Conservation (phyloP, 306 rosid genomes). For the Herpetospermum pedunculosum region DNA sequence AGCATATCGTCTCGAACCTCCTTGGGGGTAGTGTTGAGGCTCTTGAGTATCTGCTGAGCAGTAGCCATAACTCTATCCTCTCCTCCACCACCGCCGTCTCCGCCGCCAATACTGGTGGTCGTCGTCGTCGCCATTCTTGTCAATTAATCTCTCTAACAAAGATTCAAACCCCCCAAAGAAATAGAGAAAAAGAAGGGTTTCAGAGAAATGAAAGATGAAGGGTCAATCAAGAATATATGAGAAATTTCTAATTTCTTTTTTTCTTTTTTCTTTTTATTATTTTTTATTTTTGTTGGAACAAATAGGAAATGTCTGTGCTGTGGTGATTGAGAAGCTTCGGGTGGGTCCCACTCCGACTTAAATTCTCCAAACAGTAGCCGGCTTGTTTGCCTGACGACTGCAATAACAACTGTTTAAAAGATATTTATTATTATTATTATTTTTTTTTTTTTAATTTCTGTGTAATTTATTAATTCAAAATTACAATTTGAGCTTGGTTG, state of each 20-base stretch:
- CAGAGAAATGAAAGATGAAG: not conserved
- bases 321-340: not conserved
- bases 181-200: not conserved
- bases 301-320: slow-evolving; percentile 3
- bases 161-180: not conserved
- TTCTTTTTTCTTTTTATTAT: not conserved
- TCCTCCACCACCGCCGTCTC: slow-evolving; percentile 22
- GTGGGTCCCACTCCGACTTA: slow-evolving; percentile 7
- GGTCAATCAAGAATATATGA: not conserved
- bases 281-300: not conserved
- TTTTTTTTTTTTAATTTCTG: not conserved
- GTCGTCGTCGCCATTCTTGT: slow-evolving; percentile 48
- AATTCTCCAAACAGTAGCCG: slow-evolving; percentile 10
- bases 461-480: not conserved
- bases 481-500: not conserved
- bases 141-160: not conserved
- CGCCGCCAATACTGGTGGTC: slow-evolving; percentile 42
- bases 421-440: not conserved
- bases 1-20: slow-evolving; percentile 93
- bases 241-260: not conserved
- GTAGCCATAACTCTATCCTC: slow-evolving; percentile 87
- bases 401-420: not conserved
- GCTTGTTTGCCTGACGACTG: slow-evolving; percentile 6
- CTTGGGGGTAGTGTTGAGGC: slow-evolving; percentile 64
- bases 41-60: slow-evolving; percentile 85